A percentile compares a stretch with the other conserved stretches of the same genome.
These are phyloP conservation scores for Ascochyta fabae DNA, from an alignment of 2,329 filamentous ascomycete genomes.

Conservation along the genomic window DNA sequence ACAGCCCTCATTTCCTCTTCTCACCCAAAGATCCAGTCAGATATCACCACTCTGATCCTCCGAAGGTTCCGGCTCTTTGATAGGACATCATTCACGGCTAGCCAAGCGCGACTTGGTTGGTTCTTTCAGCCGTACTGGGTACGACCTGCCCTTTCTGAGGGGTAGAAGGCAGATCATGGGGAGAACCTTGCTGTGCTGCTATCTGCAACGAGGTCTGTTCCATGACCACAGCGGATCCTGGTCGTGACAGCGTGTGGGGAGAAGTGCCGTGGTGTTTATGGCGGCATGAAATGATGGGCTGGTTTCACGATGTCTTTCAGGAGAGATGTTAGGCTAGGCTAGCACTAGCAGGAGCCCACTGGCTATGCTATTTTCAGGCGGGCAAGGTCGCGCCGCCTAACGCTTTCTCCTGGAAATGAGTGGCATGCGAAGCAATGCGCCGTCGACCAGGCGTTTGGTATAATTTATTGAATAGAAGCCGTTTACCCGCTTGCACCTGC, in stretches of 20 bases:
- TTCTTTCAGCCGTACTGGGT: conserved; percentile 9
- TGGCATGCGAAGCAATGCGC: conserved; percentile 14
- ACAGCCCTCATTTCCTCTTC: conserved; percentile 5
- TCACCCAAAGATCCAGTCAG: conserved; percentile 4
- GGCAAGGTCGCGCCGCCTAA: conserved; percentile 15
- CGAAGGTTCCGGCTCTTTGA: conserved; percentile 1
- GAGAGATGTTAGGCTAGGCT: conserved; percentile 6
- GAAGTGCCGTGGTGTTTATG: conserved; percentile 1
- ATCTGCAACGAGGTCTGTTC: conserved; percentile 6
- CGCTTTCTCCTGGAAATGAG: conserved; percentile 17
- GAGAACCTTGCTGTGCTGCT: conserved; percentile 4
- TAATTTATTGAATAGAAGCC: conserved; percentile 23
- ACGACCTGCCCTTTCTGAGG: conserved; percentile 7
- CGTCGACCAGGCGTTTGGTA: conserved; percentile 8
- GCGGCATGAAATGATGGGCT: conserved; percentile 4
- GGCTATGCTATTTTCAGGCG: conserved; percentile 9
- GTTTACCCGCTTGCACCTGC: conserved; percentile 33
- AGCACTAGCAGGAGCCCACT: conserved; percentile 10
- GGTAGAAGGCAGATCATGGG: conserved; percentile 4
- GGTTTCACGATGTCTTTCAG: conserved; percentile 14
- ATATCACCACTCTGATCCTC: background rate
- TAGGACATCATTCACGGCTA: conserved; percentile 1
- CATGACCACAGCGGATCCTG: conserved; percentile 10
- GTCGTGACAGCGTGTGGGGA: conserved; percentile 4
- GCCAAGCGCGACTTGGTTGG: conserved; percentile 4